These are phyloP conservation scores for Pichia pseudocactophila DNA, from an alignment of 805 yeast species.

Conservation along the genomic window DNA sequence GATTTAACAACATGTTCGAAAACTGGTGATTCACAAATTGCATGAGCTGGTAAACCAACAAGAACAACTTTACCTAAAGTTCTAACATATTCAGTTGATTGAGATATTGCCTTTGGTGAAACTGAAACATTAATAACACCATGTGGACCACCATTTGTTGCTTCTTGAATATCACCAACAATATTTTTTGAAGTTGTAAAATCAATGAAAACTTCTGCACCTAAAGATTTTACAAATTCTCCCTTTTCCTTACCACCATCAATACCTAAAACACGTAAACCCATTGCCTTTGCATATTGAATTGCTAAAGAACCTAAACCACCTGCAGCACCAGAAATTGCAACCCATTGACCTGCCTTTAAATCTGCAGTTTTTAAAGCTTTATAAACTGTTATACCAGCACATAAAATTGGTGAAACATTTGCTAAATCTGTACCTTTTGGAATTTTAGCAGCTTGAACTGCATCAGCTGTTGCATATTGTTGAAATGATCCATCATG, in stretches of 20 bases:
- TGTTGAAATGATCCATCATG: slow-evolving; percentile 90
- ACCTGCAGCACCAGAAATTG: slow-evolving; percentile 75
- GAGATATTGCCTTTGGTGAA: slow-evolving; percentile 42
- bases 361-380: slow-evolving; percentile 74
- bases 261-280: slow-evolving; percentile 60
- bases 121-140: slow-evolving; percentile 63
- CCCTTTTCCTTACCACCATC: slow-evolving; percentile 71
- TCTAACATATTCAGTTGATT: slow-evolving; percentile 52
- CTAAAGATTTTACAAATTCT: slow-evolving; percentile 41
- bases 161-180: slow-evolving; percentile 31
- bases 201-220: slow-evolving; percentile 59
- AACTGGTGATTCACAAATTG: slow-evolving; percentile 61
- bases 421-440: slow-evolving; percentile 64
- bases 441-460: slow-evolving; percentile 78
- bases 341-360: slow-evolving; percentile 74
- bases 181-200: slow-evolving; percentile 37
- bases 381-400: slow-evolving; percentile 87
- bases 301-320: slow-evolving; percentile 73
- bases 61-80: slow-evolving; percentile 53
- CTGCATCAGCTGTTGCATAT: slow-evolving; percentile 81
- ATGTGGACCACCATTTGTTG: slow-evolving; percentile 51
- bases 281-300: slow-evolving; percentile 74
- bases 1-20: slow-evolving; percentile 69
- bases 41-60: slow-evolving; percentile 75
- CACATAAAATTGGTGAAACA: slow-evolving; percentile 79